Conservation (phyloP, 179 eudicot genomes). For the Corrigiola litoralis region DNA sequence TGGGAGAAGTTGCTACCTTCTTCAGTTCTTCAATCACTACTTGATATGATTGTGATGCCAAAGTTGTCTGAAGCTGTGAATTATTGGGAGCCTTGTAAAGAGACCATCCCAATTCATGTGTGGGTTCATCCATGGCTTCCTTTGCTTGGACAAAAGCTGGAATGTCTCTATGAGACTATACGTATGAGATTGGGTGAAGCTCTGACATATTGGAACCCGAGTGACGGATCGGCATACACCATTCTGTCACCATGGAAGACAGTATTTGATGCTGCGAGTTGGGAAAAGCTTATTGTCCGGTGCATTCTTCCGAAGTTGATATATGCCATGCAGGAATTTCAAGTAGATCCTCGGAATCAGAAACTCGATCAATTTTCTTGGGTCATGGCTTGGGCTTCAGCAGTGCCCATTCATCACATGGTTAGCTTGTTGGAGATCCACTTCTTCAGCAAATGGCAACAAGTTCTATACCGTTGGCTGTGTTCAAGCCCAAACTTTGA, state of each 20-base stretch:
- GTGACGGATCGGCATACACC: slow-evolving; percentile 30
- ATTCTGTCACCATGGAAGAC: slow-evolving; percentile 35
- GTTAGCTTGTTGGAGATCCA: slow-evolving; percentile 29
- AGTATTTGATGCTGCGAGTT: slow-evolving; percentile 33
- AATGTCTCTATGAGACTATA: slow-evolving; percentile 28
- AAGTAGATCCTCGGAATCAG: slow-evolving; percentile 32
- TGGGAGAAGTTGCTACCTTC: slow-evolving; percentile 33
- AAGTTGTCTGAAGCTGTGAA: slow-evolving; percentile 33
- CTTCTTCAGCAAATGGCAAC: slow-evolving; percentile 37
- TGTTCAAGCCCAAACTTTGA: slow-evolving; percentile 34
- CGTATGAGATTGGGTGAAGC: slow-evolving; percentile 27
- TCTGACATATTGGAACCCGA: slow-evolving; percentile 33
- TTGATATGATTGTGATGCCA: slow-evolving; percentile 37
- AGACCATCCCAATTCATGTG: slow-evolving; percentile 38
- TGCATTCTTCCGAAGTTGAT: slow-evolving; percentile 34
- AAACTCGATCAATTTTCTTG: slow-evolving; percentile 25
- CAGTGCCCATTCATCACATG: slow-evolving; percentile 35
- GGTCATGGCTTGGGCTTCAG: slow-evolving; percentile 39
- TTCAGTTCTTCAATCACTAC: slow-evolving; percentile 30
- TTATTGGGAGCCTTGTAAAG: slow-evolving; percentile 34
- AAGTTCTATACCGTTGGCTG: slow-evolving; percentile 29
- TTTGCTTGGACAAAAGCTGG: slow-evolving; percentile 33
- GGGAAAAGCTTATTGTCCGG: slow-evolving; percentile 34
- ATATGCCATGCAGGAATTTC: slow-evolving; percentile 27
- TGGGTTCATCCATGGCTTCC: slow-evolving; percentile 42